These are phyloP conservation scores for Hypoxylon subgilvum DNA, from an alignment of 495 filamentous ascomycete species.

Conservation along the genomic window DNA sequence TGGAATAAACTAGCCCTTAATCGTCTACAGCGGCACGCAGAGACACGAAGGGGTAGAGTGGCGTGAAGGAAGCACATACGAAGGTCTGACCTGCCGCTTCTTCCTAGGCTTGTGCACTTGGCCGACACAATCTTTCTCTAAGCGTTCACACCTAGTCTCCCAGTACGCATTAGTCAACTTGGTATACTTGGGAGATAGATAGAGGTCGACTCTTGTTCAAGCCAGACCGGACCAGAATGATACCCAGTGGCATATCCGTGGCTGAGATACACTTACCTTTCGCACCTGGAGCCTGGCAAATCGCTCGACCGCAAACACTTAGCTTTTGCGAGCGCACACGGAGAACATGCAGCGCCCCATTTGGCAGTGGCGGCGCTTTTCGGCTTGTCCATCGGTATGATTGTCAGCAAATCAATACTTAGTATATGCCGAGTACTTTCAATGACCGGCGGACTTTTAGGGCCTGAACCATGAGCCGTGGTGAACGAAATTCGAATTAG, in stretches of 20 bases:
- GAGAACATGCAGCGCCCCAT: slow-evolving; percentile 47
- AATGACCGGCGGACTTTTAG: slow-evolving; percentile 36
- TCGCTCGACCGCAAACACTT: slow-evolving; percentile 39
- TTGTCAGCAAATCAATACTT: background rate
- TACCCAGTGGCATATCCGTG: too few relatives aligned
- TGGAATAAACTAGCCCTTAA: too few relatives aligned
- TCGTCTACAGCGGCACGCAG: too few relatives aligned
- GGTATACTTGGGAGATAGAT: background rate
- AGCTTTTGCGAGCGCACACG: slow-evolving; percentile 45
- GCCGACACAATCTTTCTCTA: slow-evolving; percentile 42
- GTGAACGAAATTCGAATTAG: slow-evolving; percentile 1
- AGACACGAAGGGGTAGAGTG: too few relatives aligned
- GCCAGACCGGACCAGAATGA: background rate
- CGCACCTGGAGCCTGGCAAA: slow-evolving; percentile 27
- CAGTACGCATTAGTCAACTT: slow-evolving; percentile 13
- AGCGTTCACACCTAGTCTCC: slow-evolving; percentile 39
- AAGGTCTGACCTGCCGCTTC: slow-evolving; percentile 44
- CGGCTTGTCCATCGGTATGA: slow-evolving; percentile 22
- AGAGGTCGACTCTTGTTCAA: background rate
- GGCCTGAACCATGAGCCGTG: slow-evolving; percentile 13
- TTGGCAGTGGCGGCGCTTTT: slow-evolving; percentile 34
- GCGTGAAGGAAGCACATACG: slow-evolving; percentile 34
- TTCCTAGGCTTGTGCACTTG: slow-evolving; percentile 45
- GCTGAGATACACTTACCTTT: slow-evolving; percentile 42
- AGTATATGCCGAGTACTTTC: background rate